Percentiles rank a stretch among this genome's conserved stretches.
phyloP scores from a whole-genome alignment of 805 yeast species.

The Spathaspora boniae region DNA sequence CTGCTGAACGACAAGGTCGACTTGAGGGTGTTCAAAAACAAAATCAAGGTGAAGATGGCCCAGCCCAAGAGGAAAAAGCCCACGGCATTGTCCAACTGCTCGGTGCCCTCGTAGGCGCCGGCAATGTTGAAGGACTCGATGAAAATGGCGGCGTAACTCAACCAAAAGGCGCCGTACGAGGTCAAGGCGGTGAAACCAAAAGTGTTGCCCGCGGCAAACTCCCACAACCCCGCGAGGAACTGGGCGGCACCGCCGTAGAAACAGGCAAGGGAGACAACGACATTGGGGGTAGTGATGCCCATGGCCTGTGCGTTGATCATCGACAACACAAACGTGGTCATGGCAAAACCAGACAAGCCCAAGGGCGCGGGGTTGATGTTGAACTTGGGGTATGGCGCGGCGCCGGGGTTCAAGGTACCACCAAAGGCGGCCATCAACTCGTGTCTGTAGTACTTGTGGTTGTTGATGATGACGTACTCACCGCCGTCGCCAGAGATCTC shows the following conservation, averaged over 20 bases:
- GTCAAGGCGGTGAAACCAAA: conserved; percentile 65
- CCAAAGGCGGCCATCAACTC: conserved; percentile 39
- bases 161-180: conserved; percentile 71
- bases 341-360: conserved; percentile 59
- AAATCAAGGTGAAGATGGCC: conserved; percentile 57
- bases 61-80: conserved; percentile 62
- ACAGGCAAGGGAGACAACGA: conserved; percentile 54
- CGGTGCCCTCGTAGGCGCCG: conserved; percentile 42
- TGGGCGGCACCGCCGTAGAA: conserved; percentile 65
- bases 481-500: conserved; percentile 24
- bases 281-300: conserved; percentile 48
- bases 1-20: conserved; percentile 63
- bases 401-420: conserved; percentile 33
- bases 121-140: conserved; percentile 59
- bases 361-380: conserved; percentile 67
- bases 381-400: conserved; percentile 39
- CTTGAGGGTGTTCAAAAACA: conserved; percentile 53
- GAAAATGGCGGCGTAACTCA: conserved; percentile 57
- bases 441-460: conserved; percentile 25
- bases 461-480: conserved; percentile 31
- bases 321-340: conserved; percentile 59
- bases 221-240: conserved; percentile 65
- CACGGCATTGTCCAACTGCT: conserved; percentile 44
- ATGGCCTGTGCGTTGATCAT: conserved; percentile 53
- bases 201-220: conserved; percentile 58